phyloP scores from a whole-genome alignment of 2,329 filamentous ascomycete species.

The Raffaelea albimanens region DNA sequence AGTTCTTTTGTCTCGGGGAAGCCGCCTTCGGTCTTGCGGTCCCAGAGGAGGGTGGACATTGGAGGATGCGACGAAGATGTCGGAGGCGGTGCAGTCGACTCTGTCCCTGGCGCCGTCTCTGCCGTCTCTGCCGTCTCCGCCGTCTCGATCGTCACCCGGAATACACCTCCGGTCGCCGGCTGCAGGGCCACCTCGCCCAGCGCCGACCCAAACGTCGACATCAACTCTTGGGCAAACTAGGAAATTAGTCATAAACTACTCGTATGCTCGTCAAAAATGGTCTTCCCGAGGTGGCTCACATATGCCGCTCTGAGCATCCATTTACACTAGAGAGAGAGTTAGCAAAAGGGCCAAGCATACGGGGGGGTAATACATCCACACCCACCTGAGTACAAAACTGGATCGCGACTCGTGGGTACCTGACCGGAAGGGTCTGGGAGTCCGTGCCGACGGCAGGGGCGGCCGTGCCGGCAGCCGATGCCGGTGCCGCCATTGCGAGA shows the following conservation, averaged over 20 bases:
- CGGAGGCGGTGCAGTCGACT: no score
- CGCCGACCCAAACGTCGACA: slow-evolving; percentile 79
- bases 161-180: slow-evolving; percentile 76
- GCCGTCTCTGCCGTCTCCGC: slow-evolving; percentile 10
- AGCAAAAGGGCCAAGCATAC: neutral
- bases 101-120: slow-evolving; percentile 3
- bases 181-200: slow-evolving; percentile 84
- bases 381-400: slow-evolving; percentile 65
- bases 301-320: slow-evolving; percentile 86
- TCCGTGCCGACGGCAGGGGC: slow-evolving; percentile 1
- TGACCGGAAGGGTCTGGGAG: slow-evolving; percentile 21
- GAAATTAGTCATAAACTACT: neutral
- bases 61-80: slow-evolving; percentile 33
- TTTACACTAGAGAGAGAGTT: slow-evolving; percentile 51
- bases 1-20: slow-evolving; percentile 93
- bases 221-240: slow-evolving; percentile 86
- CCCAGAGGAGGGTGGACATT: slow-evolving; percentile 52
- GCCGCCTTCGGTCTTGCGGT: slow-evolving; percentile 75
- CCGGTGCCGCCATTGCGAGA: neutral
- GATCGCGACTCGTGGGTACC: slow-evolving; percentile 71
- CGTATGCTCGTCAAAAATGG: no score
- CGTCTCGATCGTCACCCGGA: slow-evolving; percentile 46
- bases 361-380: neutral
- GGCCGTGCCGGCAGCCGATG: slow-evolving; percentile 3
- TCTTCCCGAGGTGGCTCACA: slow-evolving; percentile 49